These are phyloP conservation scores for Inonotus hispidus DNA, from an alignment of 1,284 basidiomycete genomes.

Conservation along the genomic window DNA sequence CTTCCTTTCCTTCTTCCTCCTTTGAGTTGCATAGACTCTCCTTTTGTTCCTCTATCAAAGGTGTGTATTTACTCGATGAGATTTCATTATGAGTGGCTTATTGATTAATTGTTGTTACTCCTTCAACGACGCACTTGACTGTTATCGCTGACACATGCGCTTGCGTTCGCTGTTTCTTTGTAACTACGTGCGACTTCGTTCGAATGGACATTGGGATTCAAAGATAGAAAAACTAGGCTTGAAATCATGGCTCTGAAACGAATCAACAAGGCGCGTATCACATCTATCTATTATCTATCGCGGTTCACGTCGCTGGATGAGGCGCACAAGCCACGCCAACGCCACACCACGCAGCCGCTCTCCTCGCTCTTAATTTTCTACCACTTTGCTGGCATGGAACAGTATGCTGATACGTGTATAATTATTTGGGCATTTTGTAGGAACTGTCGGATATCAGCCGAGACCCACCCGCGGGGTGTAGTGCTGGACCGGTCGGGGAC, in stretches of 20 bases:
- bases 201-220: background rate
- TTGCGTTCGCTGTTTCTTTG: background rate
- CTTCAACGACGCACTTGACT: too few species aligned
- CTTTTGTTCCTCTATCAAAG: background rate
- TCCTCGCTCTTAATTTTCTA: too few species aligned
- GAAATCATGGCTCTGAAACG: conserved; percentile 87
- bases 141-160: background rate
- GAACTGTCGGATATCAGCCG: conserved; percentile 96
- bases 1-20: background rate
- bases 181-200: background rate
- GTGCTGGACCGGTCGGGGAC: conserved; percentile 80
- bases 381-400: background rate
- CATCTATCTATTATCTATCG: background rate
- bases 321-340: background rate
- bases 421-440: conserved; percentile 38
- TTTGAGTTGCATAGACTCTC: background rate
- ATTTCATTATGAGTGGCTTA: background rate
- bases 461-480: conserved; percentile 96
- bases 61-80: background rate
- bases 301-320: background rate
- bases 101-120: background rate
- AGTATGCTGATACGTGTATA: background rate
- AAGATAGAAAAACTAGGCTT: background rate
- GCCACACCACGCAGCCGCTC: too few species aligned
- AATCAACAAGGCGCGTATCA: conserved; percentile 87